These are phyloP conservation scores for Didymella keratinophila DNA, from an alignment of 2,329 filamentous ascomycete species.

Conservation along the genomic window DNA sequence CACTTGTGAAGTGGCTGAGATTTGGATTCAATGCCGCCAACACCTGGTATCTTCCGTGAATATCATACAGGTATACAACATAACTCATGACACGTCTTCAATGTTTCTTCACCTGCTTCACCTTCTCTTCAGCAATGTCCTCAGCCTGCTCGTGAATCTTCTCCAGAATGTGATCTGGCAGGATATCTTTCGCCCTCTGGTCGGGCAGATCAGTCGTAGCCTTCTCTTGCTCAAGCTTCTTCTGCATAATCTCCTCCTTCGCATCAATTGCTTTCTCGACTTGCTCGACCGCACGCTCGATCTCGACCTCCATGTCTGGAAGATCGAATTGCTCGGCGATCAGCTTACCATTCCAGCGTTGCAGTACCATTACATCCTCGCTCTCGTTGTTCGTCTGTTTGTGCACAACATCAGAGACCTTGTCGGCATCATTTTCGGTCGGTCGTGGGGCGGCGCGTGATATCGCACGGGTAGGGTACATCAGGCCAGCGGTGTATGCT, in stretches of 20 bases:
- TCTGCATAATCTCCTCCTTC: constrained; percentile 46
- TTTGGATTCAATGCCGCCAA: constrained; percentile 16
- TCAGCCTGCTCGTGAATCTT: constrained; percentile 38
- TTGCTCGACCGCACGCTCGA: constrained; percentile 61
- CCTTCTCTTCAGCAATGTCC: constrained; percentile 29
- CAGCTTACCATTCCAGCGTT: constrained; percentile 60
- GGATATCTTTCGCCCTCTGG: constrained; percentile 38
- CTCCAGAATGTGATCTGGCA: constrained; percentile 40
- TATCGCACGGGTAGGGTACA: constrained; percentile 53
- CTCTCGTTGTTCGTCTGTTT: constrained; percentile 51
- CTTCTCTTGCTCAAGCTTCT: constrained; percentile 49
- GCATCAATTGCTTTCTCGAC: constrained; percentile 56
- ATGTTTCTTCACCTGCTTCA: constrained; percentile 16
- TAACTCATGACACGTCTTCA: too few species aligned
- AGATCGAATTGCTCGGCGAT: constrained; percentile 58
- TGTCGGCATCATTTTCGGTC: constrained; percentile 48
- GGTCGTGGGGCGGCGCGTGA: constrained; percentile 51
- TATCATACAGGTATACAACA: too few species aligned
- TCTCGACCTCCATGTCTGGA: constrained; percentile 62
- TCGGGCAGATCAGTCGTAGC: constrained; percentile 35
- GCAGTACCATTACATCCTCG: constrained; percentile 59
- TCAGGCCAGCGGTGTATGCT: constrained; percentile 69
- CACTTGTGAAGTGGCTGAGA: too few species aligned
- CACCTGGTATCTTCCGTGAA: constrained; percentile 17
- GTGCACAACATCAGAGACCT: constrained; percentile 50